Conservation (phyloP, 1,284 basidiomycete genomes). For the Irpex sp. region DNA sequence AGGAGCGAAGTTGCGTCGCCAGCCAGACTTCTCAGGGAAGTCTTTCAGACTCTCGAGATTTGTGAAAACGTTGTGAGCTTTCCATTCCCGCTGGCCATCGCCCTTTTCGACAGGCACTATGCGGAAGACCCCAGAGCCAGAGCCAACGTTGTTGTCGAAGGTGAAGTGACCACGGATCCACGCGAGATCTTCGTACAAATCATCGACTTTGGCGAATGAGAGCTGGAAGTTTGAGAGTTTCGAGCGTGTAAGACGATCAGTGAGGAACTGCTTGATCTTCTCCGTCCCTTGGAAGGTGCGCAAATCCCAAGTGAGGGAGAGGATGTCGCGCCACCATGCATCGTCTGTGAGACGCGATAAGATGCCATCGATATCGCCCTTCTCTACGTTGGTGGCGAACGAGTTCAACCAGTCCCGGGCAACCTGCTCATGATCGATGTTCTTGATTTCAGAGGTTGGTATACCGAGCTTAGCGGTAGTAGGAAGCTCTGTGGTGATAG, state of each 20-base stretch:
- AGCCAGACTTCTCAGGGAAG: slow-evolving; percentile 48
- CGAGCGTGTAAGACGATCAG: slow-evolving; percentile 45
- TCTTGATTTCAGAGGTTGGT: background rate
- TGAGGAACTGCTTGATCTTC: slow-evolving; percentile 50
- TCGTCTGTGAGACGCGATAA: slow-evolving; percentile 47
- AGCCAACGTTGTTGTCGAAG: slow-evolving; percentile 58
- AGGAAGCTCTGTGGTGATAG: slow-evolving; percentile 2
- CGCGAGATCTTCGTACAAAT: slow-evolving; percentile 58
- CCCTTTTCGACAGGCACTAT: slow-evolving; percentile 51
- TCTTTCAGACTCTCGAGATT: slow-evolving; percentile 60
- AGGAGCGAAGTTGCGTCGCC: slow-evolving; percentile 37
- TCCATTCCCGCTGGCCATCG: slow-evolving; percentile 51
- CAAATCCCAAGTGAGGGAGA: slow-evolving; percentile 68
- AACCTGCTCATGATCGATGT: slow-evolving; percentile 25
- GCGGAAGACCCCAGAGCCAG: slow-evolving; percentile 54
- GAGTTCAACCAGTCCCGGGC: slow-evolving; percentile 52
- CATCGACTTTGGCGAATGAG: slow-evolving; percentile 37
- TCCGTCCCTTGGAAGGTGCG: slow-evolving; percentile 57
- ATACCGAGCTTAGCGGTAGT: slow-evolving; percentile 6
- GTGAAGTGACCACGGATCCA: slow-evolving; percentile 63
- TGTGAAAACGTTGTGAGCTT: slow-evolving; percentile 60
- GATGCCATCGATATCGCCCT: slow-evolving; percentile 42
- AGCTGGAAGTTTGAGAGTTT: slow-evolving; percentile 48
- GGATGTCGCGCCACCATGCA: slow-evolving; percentile 62
- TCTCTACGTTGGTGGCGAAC: slow-evolving; percentile 43